A percentile compares a stretch with the other conserved stretches of the same genome.
These are phyloP conservation scores for Paraglomus brasilianum DNA, from an alignment of 192 early-diverging fungal genomes.

Conservation along the genomic window DNA sequence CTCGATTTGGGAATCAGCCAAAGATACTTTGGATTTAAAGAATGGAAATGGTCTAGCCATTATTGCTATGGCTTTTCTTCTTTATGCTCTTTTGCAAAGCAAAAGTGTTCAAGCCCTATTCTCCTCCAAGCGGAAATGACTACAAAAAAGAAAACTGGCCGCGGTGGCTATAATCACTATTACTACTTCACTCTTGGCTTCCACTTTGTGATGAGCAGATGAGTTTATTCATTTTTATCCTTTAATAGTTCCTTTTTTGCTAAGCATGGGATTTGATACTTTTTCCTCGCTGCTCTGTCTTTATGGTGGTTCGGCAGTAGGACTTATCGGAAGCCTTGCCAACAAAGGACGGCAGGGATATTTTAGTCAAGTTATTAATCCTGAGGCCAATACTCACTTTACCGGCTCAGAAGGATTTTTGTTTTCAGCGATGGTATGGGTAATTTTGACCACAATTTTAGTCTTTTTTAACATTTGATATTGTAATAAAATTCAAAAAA, in stretches of 20 bases:
- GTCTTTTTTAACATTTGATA: conserved; percentile 13
- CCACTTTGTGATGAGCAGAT: background rate
- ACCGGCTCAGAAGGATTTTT: background rate
- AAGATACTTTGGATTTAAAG: too few relatives aligned
- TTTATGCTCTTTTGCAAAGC: conserved; percentile 4
- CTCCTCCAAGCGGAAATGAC: background rate
- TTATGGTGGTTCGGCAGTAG: background rate
- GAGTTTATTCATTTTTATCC: conserved; percentile 16
- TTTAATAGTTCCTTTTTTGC: background rate
- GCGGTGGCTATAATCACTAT: conserved; percentile 4
- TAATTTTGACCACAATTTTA: conserved; percentile 7
- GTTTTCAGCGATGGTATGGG: background rate
- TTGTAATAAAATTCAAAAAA: background rate
- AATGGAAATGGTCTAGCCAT: background rate
- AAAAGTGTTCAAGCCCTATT: background rate
- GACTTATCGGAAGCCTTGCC: background rate
- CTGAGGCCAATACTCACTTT: background rate
- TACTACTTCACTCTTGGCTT: background rate
- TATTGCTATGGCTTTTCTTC: conserved; percentile 1
- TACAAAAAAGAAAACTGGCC: conserved; percentile 14
- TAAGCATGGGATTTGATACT: conserved; percentile 5
- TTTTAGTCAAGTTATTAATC: background rate
- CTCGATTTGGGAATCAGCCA: too few relatives aligned
- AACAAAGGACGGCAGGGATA: background rate
- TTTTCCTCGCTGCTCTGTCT: background rate